A percentile compares a stretch with the other conserved stretches of the same genome.
Evolutionary conservation across 2,329 filamentous ascomycete genomes (phyloP).

Genomic region (Sclerotinia glacialis): DNA sequence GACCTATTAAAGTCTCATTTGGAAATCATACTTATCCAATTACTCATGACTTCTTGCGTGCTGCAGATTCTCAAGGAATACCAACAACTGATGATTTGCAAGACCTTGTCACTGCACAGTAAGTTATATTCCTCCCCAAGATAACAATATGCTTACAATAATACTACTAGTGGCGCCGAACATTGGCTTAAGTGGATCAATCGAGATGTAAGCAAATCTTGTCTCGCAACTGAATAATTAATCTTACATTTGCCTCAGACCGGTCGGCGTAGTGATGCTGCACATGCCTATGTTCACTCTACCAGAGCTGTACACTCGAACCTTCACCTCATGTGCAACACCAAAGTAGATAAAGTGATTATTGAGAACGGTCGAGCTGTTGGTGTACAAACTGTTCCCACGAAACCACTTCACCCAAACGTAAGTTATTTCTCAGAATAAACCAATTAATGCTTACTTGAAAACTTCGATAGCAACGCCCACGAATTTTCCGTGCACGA

Average conservation of each 20-base stretch:
- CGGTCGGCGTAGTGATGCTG: constrained; percentile 72
- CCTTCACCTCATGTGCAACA: constrained; percentile 57
- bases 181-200: constrained; percentile 90
- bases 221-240: background rate
- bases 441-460: constrained; percentile 29
- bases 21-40: constrained; percentile 66
- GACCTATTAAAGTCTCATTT: constrained; percentile 67
- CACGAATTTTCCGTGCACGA: constrained; percentile 38
- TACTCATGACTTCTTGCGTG: constrained; percentile 76
- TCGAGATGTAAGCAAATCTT: constrained; percentile 48
- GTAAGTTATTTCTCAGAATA: constrained; percentile 33
- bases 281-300: constrained; percentile 74
- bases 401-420: constrained; percentile 62
- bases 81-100: constrained; percentile 74
- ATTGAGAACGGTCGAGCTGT: constrained; percentile 63
- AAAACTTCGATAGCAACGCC: constrained; percentile 35
- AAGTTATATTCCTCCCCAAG: constrained; percentile 12
- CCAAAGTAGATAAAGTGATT: constrained; percentile 54
- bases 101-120: constrained; percentile 61
- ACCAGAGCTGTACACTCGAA: constrained; percentile 64
- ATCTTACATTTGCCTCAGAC: constrained; percentile 43
- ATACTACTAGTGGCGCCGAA: constrained; percentile 57
- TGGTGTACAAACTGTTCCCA: constrained; percentile 66
- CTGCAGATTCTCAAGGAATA: constrained; percentile 70
- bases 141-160: constrained; percentile 5